Evolutionary conservation across 306 rosid species (phyloP).

Genomic region (Vigna unguiculata): DNA sequence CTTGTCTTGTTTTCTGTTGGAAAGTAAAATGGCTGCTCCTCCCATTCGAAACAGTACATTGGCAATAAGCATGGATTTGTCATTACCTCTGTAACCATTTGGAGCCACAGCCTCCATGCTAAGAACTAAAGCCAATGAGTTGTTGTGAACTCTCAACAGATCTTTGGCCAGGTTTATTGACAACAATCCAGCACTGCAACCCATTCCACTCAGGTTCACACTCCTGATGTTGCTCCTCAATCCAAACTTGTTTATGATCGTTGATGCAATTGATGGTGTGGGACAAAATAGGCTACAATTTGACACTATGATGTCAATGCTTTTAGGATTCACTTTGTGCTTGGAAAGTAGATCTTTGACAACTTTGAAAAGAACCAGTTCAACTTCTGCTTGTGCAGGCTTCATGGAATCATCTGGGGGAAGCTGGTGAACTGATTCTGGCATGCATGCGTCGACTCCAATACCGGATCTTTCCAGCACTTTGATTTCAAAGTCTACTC

Average conservation of each 20-base stretch:
- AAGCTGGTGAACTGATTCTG: conserved; percentile 58
- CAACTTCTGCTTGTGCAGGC: conserved; percentile 48
- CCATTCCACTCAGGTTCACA: conserved; percentile 74
- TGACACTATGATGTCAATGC: conserved; percentile 76
- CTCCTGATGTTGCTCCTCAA: conserved; percentile 69
- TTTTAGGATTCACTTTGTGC: conserved; percentile 60
- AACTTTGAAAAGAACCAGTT: conserved; percentile 62
- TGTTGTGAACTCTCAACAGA: conserved; percentile 64
- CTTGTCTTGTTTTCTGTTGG: conserved; percentile 63
- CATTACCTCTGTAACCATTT: conserved; percentile 59
- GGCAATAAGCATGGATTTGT: conserved; percentile 65
- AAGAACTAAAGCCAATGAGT: conserved; percentile 67
- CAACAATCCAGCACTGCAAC: conserved; percentile 77
- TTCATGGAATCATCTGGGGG: conserved; percentile 48
- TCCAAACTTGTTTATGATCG: conserved; percentile 68
- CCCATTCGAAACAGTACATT: conserved; percentile 77
- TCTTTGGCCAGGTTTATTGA: conserved; percentile 69
- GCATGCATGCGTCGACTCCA: conserved; percentile 65
- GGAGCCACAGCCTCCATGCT: conserved; percentile 74
- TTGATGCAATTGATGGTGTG: conserved; percentile 74
- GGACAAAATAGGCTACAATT: conserved; percentile 83
- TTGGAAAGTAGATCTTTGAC: conserved; percentile 60
- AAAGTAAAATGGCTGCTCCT: conserved; percentile 71
- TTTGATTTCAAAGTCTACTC: conserved; percentile 51
- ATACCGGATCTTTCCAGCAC: conserved; percentile 69